Evolutionary conservation across 2,329 filamentous ascomycete genomes (phyloP).

Genomic region (Aureobasidium sp.): DNA sequence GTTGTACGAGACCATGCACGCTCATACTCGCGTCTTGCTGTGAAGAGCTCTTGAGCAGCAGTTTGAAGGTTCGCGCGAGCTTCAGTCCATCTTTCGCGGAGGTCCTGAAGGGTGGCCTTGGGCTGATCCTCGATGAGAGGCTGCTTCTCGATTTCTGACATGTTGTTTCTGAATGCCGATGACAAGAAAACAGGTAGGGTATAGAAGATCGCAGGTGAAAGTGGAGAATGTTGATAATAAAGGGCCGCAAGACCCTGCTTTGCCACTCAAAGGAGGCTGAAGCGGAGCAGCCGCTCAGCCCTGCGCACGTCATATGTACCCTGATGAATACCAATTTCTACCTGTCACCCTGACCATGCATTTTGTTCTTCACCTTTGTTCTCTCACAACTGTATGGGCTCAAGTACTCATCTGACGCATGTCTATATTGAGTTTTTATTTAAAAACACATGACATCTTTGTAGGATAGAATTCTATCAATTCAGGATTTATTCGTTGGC

Average conservation of each 20-base stretch:
- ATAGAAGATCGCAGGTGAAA: not conserved
- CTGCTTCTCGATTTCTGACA: constrained; percentile 14
- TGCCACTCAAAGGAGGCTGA: constrained; percentile 3
- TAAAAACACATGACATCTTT: no score
- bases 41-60: constrained; percentile 19
- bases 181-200: not conserved
- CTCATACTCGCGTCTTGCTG: constrained; percentile 29
- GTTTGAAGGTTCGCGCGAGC: constrained; percentile 6
- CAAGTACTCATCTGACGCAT: not conserved
- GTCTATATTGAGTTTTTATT: no score
- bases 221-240: not conserved
- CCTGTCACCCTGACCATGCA: not conserved
- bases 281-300: not conserved
- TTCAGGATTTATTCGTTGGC: no score
- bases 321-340: not conserved
- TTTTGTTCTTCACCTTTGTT: not conserved
- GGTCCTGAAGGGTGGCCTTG: constrained; percentile 14
- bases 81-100: constrained; percentile 14
- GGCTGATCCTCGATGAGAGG: constrained; percentile 11
- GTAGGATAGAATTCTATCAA: no score
- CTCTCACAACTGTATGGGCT: not conserved
- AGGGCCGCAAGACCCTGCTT: not conserved
- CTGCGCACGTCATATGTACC: not conserved
- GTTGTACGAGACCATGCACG: constrained; percentile 27
- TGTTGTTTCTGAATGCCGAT: not conserved